Evolutionary conservation across 805 yeast species (phyloP).

Genomic region (Candida khao-thaluensis): DNA sequence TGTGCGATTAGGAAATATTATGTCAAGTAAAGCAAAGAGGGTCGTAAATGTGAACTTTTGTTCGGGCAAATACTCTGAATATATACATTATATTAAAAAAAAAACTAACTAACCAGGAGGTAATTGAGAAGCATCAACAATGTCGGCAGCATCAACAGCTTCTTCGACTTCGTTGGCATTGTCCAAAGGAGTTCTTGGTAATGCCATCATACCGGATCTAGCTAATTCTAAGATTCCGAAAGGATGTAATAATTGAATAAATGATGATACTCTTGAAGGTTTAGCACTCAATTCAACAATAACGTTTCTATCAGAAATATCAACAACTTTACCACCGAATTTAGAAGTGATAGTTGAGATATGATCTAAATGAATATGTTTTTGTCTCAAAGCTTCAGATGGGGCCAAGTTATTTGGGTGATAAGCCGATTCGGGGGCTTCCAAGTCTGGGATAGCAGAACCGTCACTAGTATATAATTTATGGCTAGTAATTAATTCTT

Average conservation of each 20-base stretch:
- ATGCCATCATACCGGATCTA: conserved; percentile 98
- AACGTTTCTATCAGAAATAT: conserved; percentile 89
- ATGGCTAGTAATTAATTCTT: conserved; percentile 88
- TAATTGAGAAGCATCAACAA: conserved; percentile 82
- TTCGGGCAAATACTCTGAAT: no score
- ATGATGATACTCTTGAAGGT: conserved; percentile 84
- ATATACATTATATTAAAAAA: no score
- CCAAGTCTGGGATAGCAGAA: conserved; percentile 42
- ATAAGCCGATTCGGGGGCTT: conserved; percentile 48
- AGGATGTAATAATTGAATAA: conserved; percentile 86
- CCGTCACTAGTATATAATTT: conserved; percentile 44
- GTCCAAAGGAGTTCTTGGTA: conserved; percentile 91
- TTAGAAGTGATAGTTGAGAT: conserved; percentile 75
- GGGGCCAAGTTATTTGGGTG: conserved; percentile 91
- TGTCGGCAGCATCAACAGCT: conserved; percentile 55
- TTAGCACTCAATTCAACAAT: conserved; percentile 92
- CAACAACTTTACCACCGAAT: conserved; percentile 92
- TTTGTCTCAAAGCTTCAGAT: conserved; percentile 90
- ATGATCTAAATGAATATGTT: conserved; percentile 84
- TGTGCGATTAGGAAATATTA: no score
- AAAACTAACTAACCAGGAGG: conserved; percentile 92
- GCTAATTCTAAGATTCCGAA: conserved; percentile 96
- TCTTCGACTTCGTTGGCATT: conserved; percentile 46
- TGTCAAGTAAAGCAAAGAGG: no score
- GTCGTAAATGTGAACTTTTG: no score